Base-by-base conservation (phyloP, 163 green algal species). In the Prototheca cutis region DNA sequence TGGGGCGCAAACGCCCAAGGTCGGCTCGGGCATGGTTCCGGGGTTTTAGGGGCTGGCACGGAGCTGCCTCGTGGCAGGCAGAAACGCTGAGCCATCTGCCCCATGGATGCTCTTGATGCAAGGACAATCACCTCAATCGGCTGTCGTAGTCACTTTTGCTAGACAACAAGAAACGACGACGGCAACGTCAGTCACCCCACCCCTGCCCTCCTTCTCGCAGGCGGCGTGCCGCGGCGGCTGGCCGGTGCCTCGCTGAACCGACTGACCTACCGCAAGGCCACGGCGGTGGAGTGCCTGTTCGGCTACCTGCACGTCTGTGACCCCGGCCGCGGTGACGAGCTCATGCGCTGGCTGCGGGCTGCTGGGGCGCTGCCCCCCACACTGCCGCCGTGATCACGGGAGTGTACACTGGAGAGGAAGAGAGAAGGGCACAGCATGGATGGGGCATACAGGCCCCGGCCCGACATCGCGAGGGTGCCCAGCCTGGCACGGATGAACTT, bases 221-320 rank as follows among this genome's bases (percentile, higher is more conserved):
- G 65, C 25, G 78, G 34, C 3, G 54, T 65, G 25, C 74, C 74
- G 4, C 68, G 63, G 40, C 51, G 74, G 2, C 58, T 81, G n/a
- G 58, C 29, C n/a, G 24, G 42, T 25, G 64, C 48, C 27, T 61
- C 54, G 21, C 42, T 40, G 21, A 54, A 71, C 32, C 36, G 7
- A 21, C 7, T 55, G 17, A 72, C 66, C 10, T 81, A 81, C 60
- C 63, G 68, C 4, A 48, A 59, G 15, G 74, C 74, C 7, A 81
- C 74, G 40, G 67, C 74, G 2, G 23, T 79, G 24, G 74, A 81
- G 47, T 75, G 62, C 48, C 62, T 80, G 65, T 65, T 79, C 24
- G 29, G 60, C 15, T 49, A 28, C 8, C 30, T 48, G 17, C 33
- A 49, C 30, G 25, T n/a, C 23, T 8, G 32, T 21, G 19, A 32